Evolutionary conservation across 1,139 yeast species (phyloP).

Genomic region (Yamadazyma buinensis): DNA sequence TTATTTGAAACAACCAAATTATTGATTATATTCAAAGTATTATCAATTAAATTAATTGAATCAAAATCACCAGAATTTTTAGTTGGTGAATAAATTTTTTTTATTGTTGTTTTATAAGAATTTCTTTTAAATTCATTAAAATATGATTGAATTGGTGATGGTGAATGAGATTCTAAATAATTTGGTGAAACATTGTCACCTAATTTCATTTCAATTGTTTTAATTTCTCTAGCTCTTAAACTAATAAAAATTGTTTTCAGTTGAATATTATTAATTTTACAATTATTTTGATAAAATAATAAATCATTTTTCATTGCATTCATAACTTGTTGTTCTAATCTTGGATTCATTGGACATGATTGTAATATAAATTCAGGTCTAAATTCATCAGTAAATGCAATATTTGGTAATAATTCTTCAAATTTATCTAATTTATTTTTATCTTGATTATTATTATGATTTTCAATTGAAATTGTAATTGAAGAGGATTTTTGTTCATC

Average conservation of each 20-base stretch:
- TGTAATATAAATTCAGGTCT: constrained; percentile 50
- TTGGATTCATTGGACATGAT: constrained; percentile 48
- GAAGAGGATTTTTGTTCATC: constrained; percentile 6
- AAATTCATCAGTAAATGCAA: constrained; percentile 50
- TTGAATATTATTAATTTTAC: constrained; percentile 27
- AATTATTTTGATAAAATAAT: constrained; percentile 38
- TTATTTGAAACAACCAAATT: constrained; percentile 16
- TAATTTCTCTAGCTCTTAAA: constrained; percentile 55
- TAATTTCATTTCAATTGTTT: constrained; percentile 42
- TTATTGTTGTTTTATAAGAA: constrained; percentile 34
- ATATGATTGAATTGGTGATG: constrained; percentile 7
- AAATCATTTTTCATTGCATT: constrained; percentile 56
- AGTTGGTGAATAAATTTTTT: constrained; percentile 33
- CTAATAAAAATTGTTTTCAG: constrained; percentile 43
- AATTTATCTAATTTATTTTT: constrained; percentile 15
- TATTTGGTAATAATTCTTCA: constrained; percentile 33
- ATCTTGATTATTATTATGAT: constrained; percentile 2
- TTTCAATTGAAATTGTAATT: constrained; percentile 8
- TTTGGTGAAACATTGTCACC: constrained; percentile 11
- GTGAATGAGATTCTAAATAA: constrained; percentile 4
- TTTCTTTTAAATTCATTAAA: constrained; percentile 10
- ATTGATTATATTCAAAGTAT: constrained; percentile 24
- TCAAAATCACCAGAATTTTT: constrained; percentile 32
- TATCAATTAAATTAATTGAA: constrained; percentile 23
- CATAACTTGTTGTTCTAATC: constrained; percentile 49